These are phyloP conservation scores for Ustilago lituana DNA, from an alignment of 1,284 basidiomycete genomes.

Conservation along the genomic window DNA sequence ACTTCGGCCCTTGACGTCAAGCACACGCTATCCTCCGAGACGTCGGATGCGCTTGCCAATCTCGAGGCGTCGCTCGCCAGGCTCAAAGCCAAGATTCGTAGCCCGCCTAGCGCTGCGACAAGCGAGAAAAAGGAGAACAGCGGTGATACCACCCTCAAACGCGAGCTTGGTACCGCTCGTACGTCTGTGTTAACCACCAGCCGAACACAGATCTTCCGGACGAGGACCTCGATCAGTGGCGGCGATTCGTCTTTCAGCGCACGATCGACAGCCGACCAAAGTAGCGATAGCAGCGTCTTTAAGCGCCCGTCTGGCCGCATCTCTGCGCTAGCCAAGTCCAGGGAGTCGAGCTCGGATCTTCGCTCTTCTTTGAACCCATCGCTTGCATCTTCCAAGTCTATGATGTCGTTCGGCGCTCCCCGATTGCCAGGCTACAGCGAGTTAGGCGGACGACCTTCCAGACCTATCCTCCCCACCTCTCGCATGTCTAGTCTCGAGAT, in stretches of 20 bases:
- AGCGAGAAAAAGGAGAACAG: slow-evolving; percentile 11
- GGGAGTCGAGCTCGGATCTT: slow-evolving; percentile 28
- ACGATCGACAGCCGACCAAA: slow-evolving; percentile 21
- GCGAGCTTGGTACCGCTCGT: slow-evolving; percentile 19
- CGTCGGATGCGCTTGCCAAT: slow-evolving; percentile 41
- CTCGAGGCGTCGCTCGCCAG: slow-evolving; percentile 47
- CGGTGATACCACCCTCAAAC: slow-evolving; percentile 6
- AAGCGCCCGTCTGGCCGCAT: slow-evolving; percentile 40
- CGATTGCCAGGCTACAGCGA: slow-evolving; percentile 24
- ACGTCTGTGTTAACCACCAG: slow-evolving; percentile 9
- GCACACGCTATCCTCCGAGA: slow-evolving; percentile 40
- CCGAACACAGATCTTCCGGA: slow-evolving; percentile 18
- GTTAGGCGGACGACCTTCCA: not conserved
- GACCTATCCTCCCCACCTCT: slow-evolving; percentile 4
- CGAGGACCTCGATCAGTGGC: not conserved
- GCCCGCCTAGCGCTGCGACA: slow-evolving; percentile 4
- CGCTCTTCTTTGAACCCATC: slow-evolving; percentile 6
- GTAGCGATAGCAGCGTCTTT: slow-evolving; percentile 25
- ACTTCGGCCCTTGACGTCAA: slow-evolving; percentile 25
- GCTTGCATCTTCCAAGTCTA: slow-evolving; percentile 21
- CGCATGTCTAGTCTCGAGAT: slow-evolving; percentile 14
- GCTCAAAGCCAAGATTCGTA: slow-evolving; percentile 29
- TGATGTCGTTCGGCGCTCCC: slow-evolving; percentile 40
- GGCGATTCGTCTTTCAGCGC: slow-evolving; percentile 18
- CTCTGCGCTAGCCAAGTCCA: slow-evolving; percentile 29